Evolutionary conservation across 805 yeast genomes (phyloP).

Genomic region (Kazachstania bromeliacearum): DNA sequence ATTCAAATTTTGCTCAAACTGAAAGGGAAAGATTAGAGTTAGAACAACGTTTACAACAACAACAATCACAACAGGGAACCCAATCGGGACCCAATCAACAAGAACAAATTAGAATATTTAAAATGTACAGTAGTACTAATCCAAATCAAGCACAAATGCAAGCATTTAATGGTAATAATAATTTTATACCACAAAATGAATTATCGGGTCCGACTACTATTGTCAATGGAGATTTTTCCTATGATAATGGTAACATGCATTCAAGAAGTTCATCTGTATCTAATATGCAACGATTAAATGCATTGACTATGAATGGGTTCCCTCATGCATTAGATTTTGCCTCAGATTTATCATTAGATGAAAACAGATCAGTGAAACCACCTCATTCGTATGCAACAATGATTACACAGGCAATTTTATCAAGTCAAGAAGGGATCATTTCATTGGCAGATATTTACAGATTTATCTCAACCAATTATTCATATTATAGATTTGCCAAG

Average conservation of each 20-base stretch:
- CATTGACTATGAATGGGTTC: constrained; percentile 11
- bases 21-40: constrained; percentile 2
- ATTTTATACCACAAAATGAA: constrained; percentile 2
- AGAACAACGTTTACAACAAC: constrained; percentile 7
- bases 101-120: constrained; percentile 25
- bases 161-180: constrained; percentile 1
- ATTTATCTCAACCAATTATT: constrained; percentile 81
- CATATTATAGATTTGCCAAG: constrained; percentile 83
- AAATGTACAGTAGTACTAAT: constrained; percentile 22
- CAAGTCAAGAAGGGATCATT: constrained; percentile 78
- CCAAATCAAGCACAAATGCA: not conserved
- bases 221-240: constrained; percentile 4
- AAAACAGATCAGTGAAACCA: constrained; percentile 83
- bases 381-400: constrained; percentile 96
- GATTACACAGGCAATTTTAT: constrained; percentile 94
- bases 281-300: constrained; percentile 5
- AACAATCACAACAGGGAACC: constrained; percentile 4
- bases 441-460: constrained; percentile 85
- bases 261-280: constrained; percentile 6
- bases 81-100: constrained; percentile 6
- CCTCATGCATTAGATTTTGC: constrained; percentile 26
- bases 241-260: constrained; percentile 2
- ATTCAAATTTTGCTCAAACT: constrained; percentile 13
- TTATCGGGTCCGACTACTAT: constrained; percentile 6
- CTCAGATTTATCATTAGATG: constrained; percentile 73